A percentile compares a stretch with the other conserved stretches of the same genome.
These are phyloP conservation scores for Cochlearia excelsa DNA, from an alignment of 345 rosid species.

Conservation along the genomic window DNA sequence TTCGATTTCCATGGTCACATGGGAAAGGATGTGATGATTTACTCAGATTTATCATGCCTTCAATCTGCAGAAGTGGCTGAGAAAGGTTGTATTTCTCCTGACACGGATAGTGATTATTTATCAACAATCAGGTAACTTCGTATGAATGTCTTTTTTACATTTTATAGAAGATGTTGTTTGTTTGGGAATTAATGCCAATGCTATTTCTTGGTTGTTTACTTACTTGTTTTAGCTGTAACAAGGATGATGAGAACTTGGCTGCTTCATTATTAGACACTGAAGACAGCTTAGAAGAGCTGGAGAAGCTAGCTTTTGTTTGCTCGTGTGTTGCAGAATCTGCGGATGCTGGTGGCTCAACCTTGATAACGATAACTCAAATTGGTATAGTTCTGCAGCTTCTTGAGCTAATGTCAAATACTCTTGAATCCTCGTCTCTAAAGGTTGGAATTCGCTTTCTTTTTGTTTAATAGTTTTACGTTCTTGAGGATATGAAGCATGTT, in stretches of 20 bases:
- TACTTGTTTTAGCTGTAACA: slow-evolving; percentile 32
- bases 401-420: slow-evolving; percentile 50
- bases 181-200: not conserved
- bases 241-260: slow-evolving; percentile 36
- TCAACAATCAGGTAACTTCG: slow-evolving; percentile 48
- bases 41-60: slow-evolving; percentile 55
- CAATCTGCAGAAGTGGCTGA: slow-evolving; percentile 38
- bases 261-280: slow-evolving; percentile 40
- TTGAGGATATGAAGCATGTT: not conserved
- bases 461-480: not conserved
- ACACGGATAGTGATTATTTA: not conserved
- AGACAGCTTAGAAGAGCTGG: slow-evolving; percentile 57
- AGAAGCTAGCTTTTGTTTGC: slow-evolving; percentile 66
- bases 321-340: slow-evolving; percentile 59
- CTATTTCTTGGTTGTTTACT: slow-evolving; percentile 1
- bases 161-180: not conserved
- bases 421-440: slow-evolving; percentile 52
- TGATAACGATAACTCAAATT: slow-evolving; percentile 53
- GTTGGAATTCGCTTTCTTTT: slow-evolving; percentile 31
- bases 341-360: slow-evolving; percentile 73
- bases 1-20: slow-evolving; percentile 53
- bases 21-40: slow-evolving; percentile 55
- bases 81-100: not conserved
- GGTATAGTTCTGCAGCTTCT: slow-evolving; percentile 63
- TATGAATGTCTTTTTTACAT: not conserved